These are phyloP conservation scores for Cercospora brassicicola DNA, from an alignment of 2,329 filamentous ascomycete genomes.

Conservation along the genomic window DNA sequence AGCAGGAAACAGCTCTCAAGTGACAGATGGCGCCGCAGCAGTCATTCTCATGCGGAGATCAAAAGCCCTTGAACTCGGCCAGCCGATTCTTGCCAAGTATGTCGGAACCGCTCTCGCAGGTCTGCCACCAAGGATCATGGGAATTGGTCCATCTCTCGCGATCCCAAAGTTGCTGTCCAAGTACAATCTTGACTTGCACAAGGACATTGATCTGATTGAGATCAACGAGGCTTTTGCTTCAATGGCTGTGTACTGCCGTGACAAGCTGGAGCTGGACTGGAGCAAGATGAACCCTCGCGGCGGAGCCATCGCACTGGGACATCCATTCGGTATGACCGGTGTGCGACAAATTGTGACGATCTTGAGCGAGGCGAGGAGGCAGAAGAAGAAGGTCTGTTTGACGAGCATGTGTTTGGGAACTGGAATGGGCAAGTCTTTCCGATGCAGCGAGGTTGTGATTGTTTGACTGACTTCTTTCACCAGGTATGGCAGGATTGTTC, in stretches of 20 bases:
- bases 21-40: slow-evolving; percentile 84
- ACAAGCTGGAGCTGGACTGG: slow-evolving; percentile 66
- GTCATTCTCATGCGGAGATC: slow-evolving; percentile 81
- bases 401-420: slow-evolving; percentile 76
- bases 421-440: slow-evolving; percentile 41
- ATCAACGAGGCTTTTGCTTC: slow-evolving; percentile 78
- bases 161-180: slow-evolving; percentile 72
- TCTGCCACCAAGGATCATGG: slow-evolving; percentile 83
- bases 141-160: slow-evolving; percentile 78
- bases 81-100: slow-evolving; percentile 76
- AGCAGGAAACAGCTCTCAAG: slow-evolving; percentile 80
- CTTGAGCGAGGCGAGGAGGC: slow-evolving; percentile 65
- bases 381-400: slow-evolving; percentile 71
- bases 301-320: slow-evolving; percentile 80
- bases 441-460: background rate
- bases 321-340: slow-evolving; percentile 84
- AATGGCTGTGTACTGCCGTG: slow-evolving; percentile 67
- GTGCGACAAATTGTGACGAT: slow-evolving; percentile 76
- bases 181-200: slow-evolving; percentile 28
- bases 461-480: background rate
- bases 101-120: slow-evolving; percentile 61
- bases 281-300: slow-evolving; percentile 84
- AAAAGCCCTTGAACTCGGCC: slow-evolving; percentile 66
- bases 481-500: slow-evolving; percentile 50
- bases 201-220: slow-evolving; percentile 81